Base-by-base conservation (phyloP, 2,329 filamentous ascomycete species). In the Nigrospora sphaerica region DNA sequence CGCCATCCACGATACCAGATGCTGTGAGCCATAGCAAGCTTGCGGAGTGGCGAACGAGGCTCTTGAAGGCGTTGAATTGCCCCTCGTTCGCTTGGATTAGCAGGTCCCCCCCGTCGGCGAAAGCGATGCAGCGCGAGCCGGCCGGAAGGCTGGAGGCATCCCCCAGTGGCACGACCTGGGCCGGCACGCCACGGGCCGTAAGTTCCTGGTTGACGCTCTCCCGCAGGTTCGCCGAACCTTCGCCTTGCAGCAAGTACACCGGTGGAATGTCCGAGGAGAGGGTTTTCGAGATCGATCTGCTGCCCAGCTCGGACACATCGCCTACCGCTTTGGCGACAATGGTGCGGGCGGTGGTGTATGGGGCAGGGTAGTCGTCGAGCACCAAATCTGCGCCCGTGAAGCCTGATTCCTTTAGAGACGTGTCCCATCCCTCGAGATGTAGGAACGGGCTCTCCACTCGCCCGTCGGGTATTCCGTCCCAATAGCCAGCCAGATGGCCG, bases 381-480 rank as follows among this genome's bases (percentile, higher is more conserved):
- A 52, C 48, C 4, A 60, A 6, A 6, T 59, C 54, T 0, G 36
- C n/a, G 1, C 57, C 57, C 2, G 54, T 55, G 39, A 61, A 60
- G 4, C 56, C 58, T 1, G 50, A 41, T 7, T 40, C 42, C 3
- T 32, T 39, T n/a, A 61, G 36, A 2, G 18, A 11, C 6, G 3
- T 7, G 16, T 60, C 51, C 58, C 58, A 61, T 2, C 37, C 11
- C 16, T 52, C 41, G 6, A 51, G 32, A 17, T 39, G 45, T 38
- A 48, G 28, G 44, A 54, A 54, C 13, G 55, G 52, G 14, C 37
- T 42, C 12, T 54, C 49, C 1, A 39, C 32, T 9, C 55, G 46
- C 2, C 50, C 49, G 17, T 53, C 52, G 12, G 45, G 32, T 3
- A 46, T 43, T 10, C 49, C 49, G 3, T 32, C 11, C 51, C 51